Percentiles rank a stretch among this genome's conserved stretches.
phyloP scores from a whole-genome alignment of 2,329 filamentous ascomycete genomes.

The Phialocephala subalpina region DNA sequence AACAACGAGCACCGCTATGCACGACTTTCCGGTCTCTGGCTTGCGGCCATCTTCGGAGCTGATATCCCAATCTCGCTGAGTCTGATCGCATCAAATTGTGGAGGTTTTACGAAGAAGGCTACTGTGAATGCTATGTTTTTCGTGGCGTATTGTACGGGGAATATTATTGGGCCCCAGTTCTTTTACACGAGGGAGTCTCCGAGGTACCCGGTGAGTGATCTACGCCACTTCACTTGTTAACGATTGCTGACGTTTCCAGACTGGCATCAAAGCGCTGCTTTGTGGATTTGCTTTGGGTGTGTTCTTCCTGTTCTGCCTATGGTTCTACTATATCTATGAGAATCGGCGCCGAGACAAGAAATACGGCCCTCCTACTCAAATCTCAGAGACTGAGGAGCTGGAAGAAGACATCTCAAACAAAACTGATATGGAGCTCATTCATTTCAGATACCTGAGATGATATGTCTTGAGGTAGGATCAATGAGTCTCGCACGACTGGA shows the following conservation, averaged over 20 bases:
- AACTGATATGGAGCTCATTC: slow-evolving; percentile 8
- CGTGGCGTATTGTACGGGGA: slow-evolving; percentile 35
- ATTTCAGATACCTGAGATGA: slow-evolving; percentile 9
- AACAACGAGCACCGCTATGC: neutral
- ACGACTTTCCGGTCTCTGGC: slow-evolving; percentile 59
- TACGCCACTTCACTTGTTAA: no score
- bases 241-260: neutral
- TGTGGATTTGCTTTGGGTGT: neutral
- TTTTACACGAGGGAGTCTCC: slow-evolving; percentile 30
- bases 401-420: slow-evolving; percentile 5
- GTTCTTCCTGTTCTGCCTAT: slow-evolving; percentile 8
- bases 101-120: slow-evolving; percentile 43
- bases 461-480: neutral
- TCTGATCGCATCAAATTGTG: slow-evolving; percentile 55
- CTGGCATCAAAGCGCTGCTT: slow-evolving; percentile 5
- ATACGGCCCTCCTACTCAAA: neutral
- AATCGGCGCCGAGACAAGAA: slow-evolving; percentile 4
- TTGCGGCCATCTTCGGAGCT: slow-evolving; percentile 69
- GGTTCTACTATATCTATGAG: slow-evolving; percentile 10
- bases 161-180: slow-evolving; percentile 37
- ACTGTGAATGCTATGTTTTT: slow-evolving; percentile 38
- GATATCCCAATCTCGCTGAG: slow-evolving; percentile 30
- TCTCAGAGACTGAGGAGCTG: neutral
- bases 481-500: neutral
- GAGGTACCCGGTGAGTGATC: slow-evolving; percentile 8